Evolutionary conservation across 495 filamentous ascomycete species (phyloP).

Genomic region (Aspergillus mulundensis): DNA sequence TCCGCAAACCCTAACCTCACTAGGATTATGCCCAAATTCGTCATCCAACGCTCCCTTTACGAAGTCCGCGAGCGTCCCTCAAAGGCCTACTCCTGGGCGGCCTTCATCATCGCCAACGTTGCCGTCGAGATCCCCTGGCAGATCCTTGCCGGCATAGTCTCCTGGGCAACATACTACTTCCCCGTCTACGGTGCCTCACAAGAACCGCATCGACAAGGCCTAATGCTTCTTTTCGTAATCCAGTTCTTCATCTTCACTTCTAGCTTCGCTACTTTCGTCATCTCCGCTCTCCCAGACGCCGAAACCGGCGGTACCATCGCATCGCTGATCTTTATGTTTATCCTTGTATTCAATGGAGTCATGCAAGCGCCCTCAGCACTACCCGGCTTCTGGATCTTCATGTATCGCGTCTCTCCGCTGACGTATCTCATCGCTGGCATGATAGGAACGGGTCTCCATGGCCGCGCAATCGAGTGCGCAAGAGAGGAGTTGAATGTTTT

Average conservation of each 20-base stretch:
- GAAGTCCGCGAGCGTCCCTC: constrained; percentile 64
- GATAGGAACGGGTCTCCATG: constrained; percentile 44
- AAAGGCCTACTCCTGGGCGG: constrained; percentile 69
- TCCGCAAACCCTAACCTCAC: constrained; percentile 10
- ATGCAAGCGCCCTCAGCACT: constrained; percentile 48
- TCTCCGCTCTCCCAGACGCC: constrained; percentile 47
- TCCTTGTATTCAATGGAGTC: constrained; percentile 60
- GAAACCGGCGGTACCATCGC: constrained; percentile 54
- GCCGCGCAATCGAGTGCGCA: constrained; percentile 39
- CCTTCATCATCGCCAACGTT: constrained; percentile 65
- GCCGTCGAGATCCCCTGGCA: constrained; percentile 72
- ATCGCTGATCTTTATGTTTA: constrained; percentile 58
- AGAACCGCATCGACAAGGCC: constrained; percentile 34
- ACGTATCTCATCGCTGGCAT: constrained; percentile 57
- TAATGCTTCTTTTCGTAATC: constrained; percentile 53
- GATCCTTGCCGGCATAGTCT: constrained; percentile 54
- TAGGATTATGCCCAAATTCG: constrained; percentile 70
- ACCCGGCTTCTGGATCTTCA: constrained; percentile 57
- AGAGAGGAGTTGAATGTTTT: constrained; percentile 48
- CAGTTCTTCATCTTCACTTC: constrained; percentile 66
- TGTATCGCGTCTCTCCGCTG: constrained; percentile 51
- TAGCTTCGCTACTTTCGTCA: constrained; percentile 60
- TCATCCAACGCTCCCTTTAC: constrained; percentile 62
- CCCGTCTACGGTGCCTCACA: constrained; percentile 42
- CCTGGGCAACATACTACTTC: constrained; percentile 62